phyloP scores from a whole-genome alignment of 768 basidiomycete species.

The Atractiella rhizophila region DNA sequence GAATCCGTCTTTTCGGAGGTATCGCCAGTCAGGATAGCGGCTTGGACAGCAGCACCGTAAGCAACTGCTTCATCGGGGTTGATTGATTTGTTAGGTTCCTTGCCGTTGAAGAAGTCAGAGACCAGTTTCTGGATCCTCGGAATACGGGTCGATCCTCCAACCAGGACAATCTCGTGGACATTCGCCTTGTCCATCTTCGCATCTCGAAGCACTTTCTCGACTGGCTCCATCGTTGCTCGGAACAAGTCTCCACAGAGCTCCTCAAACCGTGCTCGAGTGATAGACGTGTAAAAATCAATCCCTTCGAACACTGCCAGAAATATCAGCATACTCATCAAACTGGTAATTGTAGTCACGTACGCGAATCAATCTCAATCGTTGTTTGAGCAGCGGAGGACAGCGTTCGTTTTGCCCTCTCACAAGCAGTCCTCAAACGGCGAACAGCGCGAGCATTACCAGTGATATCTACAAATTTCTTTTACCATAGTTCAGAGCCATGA shows the following conservation, averaged over 20 bases:
- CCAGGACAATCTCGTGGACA: slow-evolving; percentile 91
- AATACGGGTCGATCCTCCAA: slow-evolving; percentile 95
- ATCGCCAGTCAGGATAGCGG: slow-evolving; percentile 88
- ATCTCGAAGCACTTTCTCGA: slow-evolving; percentile 93
- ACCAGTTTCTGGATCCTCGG: slow-evolving; percentile 92
- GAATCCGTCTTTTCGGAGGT: slow-evolving; percentile 96
- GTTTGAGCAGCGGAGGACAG: slow-evolving; percentile 91
- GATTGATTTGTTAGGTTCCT: slow-evolving; percentile 97
- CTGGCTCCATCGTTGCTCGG: slow-evolving; percentile 74
- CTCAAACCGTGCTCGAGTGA: slow-evolving; percentile 95
- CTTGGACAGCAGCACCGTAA: slow-evolving; percentile 95
- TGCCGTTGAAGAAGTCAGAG: slow-evolving; percentile 93
- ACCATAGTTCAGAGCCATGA: neutral
- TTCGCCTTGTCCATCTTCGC: slow-evolving; percentile 91
- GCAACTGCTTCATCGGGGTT: slow-evolving; percentile 98
- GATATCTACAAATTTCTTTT: slow-evolving; percentile 32
- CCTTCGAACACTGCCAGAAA: slow-evolving; percentile 97
- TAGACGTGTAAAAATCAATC: slow-evolving; percentile 95
- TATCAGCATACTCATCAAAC: too few species aligned
- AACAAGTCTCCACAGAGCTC: slow-evolving; percentile 87
- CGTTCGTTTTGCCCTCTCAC: slow-evolving; percentile 94
- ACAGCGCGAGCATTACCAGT: slow-evolving; percentile 80
- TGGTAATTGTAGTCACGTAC: too few species aligned
- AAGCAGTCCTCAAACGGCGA: slow-evolving; percentile 87
- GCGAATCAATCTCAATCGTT: slow-evolving; percentile 91